Conservation (phyloP, 257 asterid genomes). For the Capsicum chinense region DNA sequence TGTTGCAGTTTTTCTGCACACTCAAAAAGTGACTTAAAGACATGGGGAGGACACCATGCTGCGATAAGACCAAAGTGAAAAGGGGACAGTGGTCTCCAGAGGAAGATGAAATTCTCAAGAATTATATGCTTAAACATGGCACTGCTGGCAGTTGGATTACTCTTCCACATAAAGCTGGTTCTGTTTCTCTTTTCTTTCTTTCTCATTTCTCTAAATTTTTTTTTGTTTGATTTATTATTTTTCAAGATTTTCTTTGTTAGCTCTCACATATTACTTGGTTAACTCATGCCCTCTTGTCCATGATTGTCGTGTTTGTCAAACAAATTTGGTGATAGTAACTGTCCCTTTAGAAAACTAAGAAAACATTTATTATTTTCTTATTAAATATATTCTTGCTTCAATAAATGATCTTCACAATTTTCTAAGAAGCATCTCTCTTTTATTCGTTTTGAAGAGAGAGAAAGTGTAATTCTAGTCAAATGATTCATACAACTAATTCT, state of each 20-base stretch:
- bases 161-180: constrained; percentile 66
- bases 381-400: not conserved
- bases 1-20: not conserved
- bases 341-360: not conserved
- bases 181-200: not conserved
- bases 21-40: not conserved
- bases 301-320: not conserved
- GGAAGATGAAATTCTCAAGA: constrained; percentile 63
- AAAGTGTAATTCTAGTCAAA: not conserved
- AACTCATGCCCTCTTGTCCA: not conserved
- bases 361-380: not conserved
- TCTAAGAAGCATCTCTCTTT: not conserved
- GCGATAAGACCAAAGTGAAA: constrained; percentile 66
- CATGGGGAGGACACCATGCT: constrained; percentile 65
- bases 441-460: not conserved
- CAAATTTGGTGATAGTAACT: not conserved
- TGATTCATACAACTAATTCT: not conserved
- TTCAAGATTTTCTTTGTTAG: not conserved
- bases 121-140: constrained; percentile 51
- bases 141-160: constrained; percentile 57
- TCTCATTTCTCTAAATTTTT: not conserved
- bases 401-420: not conserved
- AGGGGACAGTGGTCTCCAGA: constrained; percentile 69
- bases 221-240: not conserved
- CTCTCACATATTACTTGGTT: not conserved